These are phyloP conservation scores for Saraca asoca DNA, from an alignment of 331 rosid genomes.

Conservation along the genomic window DNA sequence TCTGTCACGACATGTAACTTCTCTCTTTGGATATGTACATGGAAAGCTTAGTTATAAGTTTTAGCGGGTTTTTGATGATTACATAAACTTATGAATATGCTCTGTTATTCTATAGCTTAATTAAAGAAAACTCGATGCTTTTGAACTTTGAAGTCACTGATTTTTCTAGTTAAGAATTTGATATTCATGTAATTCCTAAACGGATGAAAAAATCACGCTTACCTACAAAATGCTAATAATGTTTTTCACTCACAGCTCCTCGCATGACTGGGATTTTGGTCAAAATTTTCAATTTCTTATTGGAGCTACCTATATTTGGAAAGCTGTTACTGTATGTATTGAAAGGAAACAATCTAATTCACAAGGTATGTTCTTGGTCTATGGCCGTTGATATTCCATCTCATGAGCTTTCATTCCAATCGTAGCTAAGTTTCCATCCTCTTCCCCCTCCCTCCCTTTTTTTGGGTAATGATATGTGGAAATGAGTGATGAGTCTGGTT, in stretches of 20 bases:
- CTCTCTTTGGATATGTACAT: neutral
- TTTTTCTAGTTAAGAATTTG: neutral
- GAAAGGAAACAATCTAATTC: conserved; percentile 68
- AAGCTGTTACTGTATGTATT: conserved; percentile 47
- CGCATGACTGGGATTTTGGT: conserved; percentile 79
- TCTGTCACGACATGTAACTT: no score
- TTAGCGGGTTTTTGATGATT: neutral
- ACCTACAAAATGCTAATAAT: neutral
- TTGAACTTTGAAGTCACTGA: neutral
- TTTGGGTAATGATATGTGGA: neutral
- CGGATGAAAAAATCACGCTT: neutral
- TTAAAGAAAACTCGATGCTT: conserved; percentile 3
- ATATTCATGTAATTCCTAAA: no score
- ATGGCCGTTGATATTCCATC: conserved; percentile 10
- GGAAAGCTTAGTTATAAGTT: neutral
- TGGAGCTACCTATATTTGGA: conserved; percentile 73
- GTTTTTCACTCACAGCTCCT: conserved; percentile 59
- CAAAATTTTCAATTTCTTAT: conserved; percentile 66
- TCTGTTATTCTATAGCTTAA: neutral
- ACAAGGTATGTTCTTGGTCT: conserved; percentile 52
- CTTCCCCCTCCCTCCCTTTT: neutral
- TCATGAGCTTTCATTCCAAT: neutral
- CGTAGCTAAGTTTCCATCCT: conserved; percentile 1
- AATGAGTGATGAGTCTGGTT: neutral
- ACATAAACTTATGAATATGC: neutral